Conservation (phyloP, 2,329 filamentous ascomycete species). For the Scedosporium dehoogii region DNA sequence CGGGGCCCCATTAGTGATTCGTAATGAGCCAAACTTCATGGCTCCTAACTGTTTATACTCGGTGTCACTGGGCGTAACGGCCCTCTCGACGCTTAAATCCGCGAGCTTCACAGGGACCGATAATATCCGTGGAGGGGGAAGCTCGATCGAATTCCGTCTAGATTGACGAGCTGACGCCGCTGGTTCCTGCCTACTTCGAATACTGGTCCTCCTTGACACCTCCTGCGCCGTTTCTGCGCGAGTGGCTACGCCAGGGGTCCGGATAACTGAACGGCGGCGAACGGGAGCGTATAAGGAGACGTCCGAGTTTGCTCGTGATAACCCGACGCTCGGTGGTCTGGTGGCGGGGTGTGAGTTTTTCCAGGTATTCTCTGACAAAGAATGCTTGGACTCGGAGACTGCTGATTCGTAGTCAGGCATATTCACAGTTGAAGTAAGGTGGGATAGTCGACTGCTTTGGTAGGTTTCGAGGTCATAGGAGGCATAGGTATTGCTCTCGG, state of each 20-base stretch:
- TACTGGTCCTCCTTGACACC: constrained; percentile 12
- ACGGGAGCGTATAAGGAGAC: constrained; percentile 35
- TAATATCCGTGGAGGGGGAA: constrained; percentile 20
- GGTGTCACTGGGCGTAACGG: constrained; percentile 34
- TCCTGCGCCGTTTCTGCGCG: constrained; percentile 16
- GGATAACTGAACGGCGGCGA: constrained; percentile 36
- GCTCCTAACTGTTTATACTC: constrained; percentile 52
- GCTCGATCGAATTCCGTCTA: constrained; percentile 28
- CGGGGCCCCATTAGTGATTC: constrained; percentile 52
- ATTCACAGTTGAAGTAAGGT: neutral
- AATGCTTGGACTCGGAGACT: constrained; percentile 20
- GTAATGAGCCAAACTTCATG: constrained; percentile 52
- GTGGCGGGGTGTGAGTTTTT: constrained; percentile 23
- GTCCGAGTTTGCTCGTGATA: constrained; percentile 36
- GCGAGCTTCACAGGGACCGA: constrained; percentile 21
- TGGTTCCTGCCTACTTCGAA: constrained; percentile 18
- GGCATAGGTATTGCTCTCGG: neutral
- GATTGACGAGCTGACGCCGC: constrained; percentile 28
- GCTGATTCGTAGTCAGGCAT: constrained; percentile 5
- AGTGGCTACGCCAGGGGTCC: constrained; percentile 40
- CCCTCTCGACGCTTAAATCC: constrained; percentile 15
- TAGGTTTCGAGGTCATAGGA: neutral
- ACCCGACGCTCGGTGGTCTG: constrained; percentile 15
- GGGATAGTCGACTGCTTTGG: neutral
- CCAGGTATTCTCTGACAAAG: constrained; percentile 26